Evolutionary conservation across 768 basidiomycete genomes (phyloP).

Genomic region (Macrolepiota dolichaula): DNA sequence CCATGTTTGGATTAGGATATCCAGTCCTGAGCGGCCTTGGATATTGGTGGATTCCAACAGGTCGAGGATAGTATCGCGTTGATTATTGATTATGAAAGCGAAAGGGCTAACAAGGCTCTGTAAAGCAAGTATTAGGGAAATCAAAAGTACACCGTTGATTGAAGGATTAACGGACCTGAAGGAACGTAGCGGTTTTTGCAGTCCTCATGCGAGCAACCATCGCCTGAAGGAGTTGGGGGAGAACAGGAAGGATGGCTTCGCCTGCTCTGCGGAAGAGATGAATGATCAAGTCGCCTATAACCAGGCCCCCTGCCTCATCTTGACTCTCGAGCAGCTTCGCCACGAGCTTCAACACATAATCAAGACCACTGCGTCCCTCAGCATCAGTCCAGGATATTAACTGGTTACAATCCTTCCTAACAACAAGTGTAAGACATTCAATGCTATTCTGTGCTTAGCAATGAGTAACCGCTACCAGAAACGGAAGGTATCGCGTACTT

Average conservation of each 20-base stretch:
- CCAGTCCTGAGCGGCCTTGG: constrained; percentile 64
- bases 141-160: not conserved
- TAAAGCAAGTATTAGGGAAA: not conserved
- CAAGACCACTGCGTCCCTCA: constrained; percentile 70
- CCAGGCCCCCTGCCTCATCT: constrained; percentile 90
- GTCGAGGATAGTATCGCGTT: constrained; percentile 74
- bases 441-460: constrained; percentile 65
- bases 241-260: constrained; percentile 73
- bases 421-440: constrained; percentile 72
- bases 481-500: constrained; percentile 40
- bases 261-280: constrained; percentile 86
- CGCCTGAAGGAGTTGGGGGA: constrained; percentile 83
- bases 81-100: constrained; percentile 87
- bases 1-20: constrained; percentile 90
- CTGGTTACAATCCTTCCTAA: constrained; percentile 85
- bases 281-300: constrained; percentile 93
- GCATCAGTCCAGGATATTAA: constrained; percentile 72
- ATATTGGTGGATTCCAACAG: constrained; percentile 70
- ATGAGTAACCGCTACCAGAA: not conserved
- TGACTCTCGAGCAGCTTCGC: constrained; percentile 73
- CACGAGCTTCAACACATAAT: constrained; percentile 70
- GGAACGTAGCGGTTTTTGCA: constrained; percentile 88
- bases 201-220: constrained; percentile 78
- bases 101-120: constrained; percentile 92
- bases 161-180: constrained; percentile 54